Evolutionary conservation across 257 asterid species (phyloP).

Genomic region (Solanum dulcamara): DNA sequence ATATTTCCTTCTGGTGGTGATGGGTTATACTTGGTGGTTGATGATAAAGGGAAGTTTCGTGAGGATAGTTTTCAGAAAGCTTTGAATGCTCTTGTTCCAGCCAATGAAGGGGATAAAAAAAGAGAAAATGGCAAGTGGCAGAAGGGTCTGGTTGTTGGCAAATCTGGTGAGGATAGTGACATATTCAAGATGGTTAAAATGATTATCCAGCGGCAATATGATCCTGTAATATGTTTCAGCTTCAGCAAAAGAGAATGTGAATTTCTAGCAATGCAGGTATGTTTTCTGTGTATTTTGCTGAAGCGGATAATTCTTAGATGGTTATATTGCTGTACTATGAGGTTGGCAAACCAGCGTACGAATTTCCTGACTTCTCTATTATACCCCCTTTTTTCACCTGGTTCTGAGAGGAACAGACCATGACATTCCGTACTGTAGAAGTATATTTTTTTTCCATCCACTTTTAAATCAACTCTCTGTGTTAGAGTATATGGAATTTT

Average conservation of each 20-base stretch:
- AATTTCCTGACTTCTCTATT: background rate
- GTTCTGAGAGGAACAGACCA: background rate
- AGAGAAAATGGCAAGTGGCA: constrained; percentile 71
- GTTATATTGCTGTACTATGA: background rate
- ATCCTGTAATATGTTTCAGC: constrained; percentile 98
- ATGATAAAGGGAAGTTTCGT: constrained; percentile 89
- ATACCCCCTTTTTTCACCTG: background rate
- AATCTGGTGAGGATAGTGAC: constrained; percentile 82
- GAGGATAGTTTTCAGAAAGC: constrained; percentile 98
- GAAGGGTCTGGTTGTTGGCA: constrained; percentile 65
- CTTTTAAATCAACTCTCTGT: background rate
- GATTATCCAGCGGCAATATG: constrained; percentile 89
- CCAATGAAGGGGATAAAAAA: constrained; percentile 41
- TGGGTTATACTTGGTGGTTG: constrained; percentile 87
- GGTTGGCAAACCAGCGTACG: background rate
- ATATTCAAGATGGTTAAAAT: constrained; percentile 96
- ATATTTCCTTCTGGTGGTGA: constrained; percentile 91
- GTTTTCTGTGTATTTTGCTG: background rate
- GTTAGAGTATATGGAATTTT: background rate
- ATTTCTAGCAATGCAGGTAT: constrained; percentile 97
- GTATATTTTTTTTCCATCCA: background rate
- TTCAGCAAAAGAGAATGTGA: constrained; percentile 99
- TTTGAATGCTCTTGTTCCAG: constrained; percentile 66
- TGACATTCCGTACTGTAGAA: background rate
- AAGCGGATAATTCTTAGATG: background rate